A percentile compares a stretch with the other conserved stretches of the same genome.
Evolutionary conservation across 108 stramenopile species (phyloP).

Genomic region (Bacterosira constricta): DNA sequence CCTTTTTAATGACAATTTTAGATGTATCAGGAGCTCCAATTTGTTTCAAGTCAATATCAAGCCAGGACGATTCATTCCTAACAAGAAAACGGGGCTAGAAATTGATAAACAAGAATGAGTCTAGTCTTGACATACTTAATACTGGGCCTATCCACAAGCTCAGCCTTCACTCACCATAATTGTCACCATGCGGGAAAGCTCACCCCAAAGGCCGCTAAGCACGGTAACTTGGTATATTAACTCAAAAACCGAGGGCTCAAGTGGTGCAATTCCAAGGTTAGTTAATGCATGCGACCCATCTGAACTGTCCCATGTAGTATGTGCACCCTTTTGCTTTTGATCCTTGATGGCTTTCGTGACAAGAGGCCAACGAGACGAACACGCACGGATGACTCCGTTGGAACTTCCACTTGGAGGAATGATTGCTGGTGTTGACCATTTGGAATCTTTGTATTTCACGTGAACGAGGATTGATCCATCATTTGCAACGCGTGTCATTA

Average conservation of each 20-base stretch:
- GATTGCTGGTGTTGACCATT: slow-evolving; percentile 53
- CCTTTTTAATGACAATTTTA: slow-evolving; percentile 36
- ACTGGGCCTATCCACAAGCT: no score
- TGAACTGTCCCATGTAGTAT: slow-evolving; percentile 17
- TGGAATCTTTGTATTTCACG: slow-evolving; percentile 43
- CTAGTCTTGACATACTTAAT: no score
- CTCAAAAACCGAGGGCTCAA: slow-evolving; percentile 54
- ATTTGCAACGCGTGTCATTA: slow-evolving; percentile 20
- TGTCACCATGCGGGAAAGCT: slow-evolving; percentile 59
- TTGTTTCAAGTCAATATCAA: slow-evolving; percentile 68
- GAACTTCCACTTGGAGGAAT: slow-evolving; percentile 55
- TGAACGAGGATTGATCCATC: slow-evolving; percentile 19
- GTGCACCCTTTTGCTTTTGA: not conserved
- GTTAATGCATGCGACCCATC: not conserved
- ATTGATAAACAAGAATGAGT: no score
- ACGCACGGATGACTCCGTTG: slow-evolving; percentile 58
- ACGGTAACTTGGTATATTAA: slow-evolving; percentile 63
- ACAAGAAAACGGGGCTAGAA: slow-evolving; percentile 69
- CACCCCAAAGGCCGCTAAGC: slow-evolving; percentile 72
- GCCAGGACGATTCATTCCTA: slow-evolving; percentile 55
- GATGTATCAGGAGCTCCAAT: slow-evolving; percentile 53
- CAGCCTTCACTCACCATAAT: no score
- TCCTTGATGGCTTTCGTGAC: slow-evolving; percentile 21
- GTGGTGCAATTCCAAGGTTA: slow-evolving; percentile 11
- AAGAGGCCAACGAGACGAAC: slow-evolving; percentile 65